Percentiles rank a stretch among this genome's conserved stretches.
Evolutionary conservation across 805 yeast genomes (phyloP).

Genomic region (Yarrowia sp.): DNA sequence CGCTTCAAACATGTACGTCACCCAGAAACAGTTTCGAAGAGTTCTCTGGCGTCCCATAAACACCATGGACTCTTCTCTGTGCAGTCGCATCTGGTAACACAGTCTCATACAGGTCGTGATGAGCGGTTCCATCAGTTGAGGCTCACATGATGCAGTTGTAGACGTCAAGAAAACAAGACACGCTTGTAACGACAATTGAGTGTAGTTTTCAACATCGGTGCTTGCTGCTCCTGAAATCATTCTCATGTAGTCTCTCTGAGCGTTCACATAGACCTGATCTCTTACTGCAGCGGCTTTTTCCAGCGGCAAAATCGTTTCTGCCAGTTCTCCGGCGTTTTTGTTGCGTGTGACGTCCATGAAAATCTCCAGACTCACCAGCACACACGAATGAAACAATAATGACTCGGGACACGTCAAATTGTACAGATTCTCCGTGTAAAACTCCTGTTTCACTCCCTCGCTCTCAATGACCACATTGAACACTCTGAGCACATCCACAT

Average conservation of each 20-base stretch:
- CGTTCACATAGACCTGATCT: neutral
- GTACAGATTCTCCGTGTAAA: neutral
- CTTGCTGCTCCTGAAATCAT: neutral
- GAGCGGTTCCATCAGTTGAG: neutral
- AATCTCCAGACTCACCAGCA: neutral
- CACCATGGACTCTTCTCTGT: neutral
- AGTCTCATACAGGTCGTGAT: conserved; percentile 6
- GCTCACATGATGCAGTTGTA: neutral
- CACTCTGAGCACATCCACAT: neutral
- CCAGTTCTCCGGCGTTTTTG: conserved; percentile 12
- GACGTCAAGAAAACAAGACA: neutral
- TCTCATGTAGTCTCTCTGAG: neutral
- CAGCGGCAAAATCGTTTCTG: neutral
- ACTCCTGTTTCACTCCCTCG: neutral
- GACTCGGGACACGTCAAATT: neutral
- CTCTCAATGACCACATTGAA: conserved; percentile 1
- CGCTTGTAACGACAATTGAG: neutral
- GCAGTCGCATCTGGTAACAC: conserved; percentile 19
- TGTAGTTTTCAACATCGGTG: neutral
- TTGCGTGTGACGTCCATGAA: conserved; percentile 13
- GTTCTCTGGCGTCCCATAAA: neutral
- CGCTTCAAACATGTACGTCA: conserved; percentile 12
- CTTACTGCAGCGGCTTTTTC: neutral
- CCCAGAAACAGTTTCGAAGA: conserved; percentile 16
- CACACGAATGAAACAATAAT: neutral